phyloP scores from a whole-genome alignment of 2,329 filamentous ascomycete genomes.

The Gnomoniopsis smithogilvyi region DNA sequence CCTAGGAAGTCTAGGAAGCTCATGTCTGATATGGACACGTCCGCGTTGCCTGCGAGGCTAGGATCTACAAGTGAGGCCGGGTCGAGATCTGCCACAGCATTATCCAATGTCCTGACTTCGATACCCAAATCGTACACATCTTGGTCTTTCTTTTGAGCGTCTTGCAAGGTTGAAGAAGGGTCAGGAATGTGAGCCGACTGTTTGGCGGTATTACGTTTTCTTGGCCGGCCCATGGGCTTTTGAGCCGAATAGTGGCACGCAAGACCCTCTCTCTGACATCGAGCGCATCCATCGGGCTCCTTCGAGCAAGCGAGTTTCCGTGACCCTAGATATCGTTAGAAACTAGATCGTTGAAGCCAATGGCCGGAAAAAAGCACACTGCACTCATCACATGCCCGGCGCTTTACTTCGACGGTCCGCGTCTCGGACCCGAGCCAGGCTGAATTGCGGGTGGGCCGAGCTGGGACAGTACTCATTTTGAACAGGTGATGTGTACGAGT shows the following conservation, averaged over 20 bases:
- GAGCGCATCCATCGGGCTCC: conserved; percentile 54
- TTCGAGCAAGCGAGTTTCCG: conserved; percentile 66
- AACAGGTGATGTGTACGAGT: background rate
- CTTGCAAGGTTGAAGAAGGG: background rate
- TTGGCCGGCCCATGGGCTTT: conserved; percentile 64
- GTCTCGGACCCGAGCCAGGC: background rate
- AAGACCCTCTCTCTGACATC: conserved; percentile 56
- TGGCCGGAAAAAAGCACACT: conserved; percentile 42
- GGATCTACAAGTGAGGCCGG: conserved; percentile 28
- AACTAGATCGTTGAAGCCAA: conserved; percentile 24
- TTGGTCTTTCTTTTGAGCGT: background rate
- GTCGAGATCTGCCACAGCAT: conserved; percentile 26
- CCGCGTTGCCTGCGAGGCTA: conserved; percentile 23
- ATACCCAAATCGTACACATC: background rate
- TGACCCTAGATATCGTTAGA: conserved; percentile 39
- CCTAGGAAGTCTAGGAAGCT: conserved; percentile 37
- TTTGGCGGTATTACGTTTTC: conserved; percentile 48
- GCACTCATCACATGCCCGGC: conserved; percentile 65
- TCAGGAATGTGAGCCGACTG: conserved; percentile 10
- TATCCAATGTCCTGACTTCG: background rate
- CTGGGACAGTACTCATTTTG: background rate
- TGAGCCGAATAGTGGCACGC: conserved; percentile 60
- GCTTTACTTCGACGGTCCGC: conserved; percentile 34
- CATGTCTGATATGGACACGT: conserved; percentile 23
- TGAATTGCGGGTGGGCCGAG: background rate